These are phyloP conservation scores for Trypanosoma vivax DNA, from an alignment of 208 protist genomes.

Conservation along the genomic window DNA sequence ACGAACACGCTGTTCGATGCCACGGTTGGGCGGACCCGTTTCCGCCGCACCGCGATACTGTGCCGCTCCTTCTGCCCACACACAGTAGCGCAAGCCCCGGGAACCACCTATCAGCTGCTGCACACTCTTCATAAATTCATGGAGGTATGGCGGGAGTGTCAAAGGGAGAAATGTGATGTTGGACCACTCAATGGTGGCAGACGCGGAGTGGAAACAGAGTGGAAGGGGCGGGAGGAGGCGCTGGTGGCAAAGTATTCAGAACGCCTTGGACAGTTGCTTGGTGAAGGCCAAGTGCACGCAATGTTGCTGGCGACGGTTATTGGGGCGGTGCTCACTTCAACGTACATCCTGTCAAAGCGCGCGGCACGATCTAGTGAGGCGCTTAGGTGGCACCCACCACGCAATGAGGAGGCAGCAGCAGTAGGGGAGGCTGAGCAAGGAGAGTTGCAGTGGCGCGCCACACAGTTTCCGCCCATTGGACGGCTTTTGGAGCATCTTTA, in stretches of 20 bases:
- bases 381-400: slow-evolving; percentile 3
- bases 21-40: slow-evolving; percentile 47
- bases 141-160: slow-evolving; percentile 16
- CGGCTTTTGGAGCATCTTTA: slow-evolving; percentile 36
- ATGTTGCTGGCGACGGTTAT: slow-evolving; percentile 44
- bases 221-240: not conserved
- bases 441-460: slow-evolving; percentile 44
- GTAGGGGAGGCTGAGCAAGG: too few relatives aligned
- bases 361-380: slow-evolving; percentile 2
- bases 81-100: slow-evolving; percentile 49
- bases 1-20: slow-evolving; percentile 37
- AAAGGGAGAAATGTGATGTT: not conserved
- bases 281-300: slow-evolving; percentile 33
- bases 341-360: slow-evolving; percentile 39
- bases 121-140: slow-evolving; percentile 22
- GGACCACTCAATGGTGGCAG: not conserved
- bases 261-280: slow-evolving; percentile 33
- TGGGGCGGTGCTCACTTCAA: slow-evolving; percentile 33
- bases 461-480: slow-evolving; percentile 56
- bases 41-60: slow-evolving; percentile 55
- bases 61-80: slow-evolving; percentile 63
- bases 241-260: slow-evolving; percentile 25
- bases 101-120: slow-evolving; percentile 26
- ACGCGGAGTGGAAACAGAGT: not conserved
- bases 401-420: not conserved